Base-by-base conservation (phyloP, 768 basidiomycete genomes). In the Lentinula aciculospora region DNA sequence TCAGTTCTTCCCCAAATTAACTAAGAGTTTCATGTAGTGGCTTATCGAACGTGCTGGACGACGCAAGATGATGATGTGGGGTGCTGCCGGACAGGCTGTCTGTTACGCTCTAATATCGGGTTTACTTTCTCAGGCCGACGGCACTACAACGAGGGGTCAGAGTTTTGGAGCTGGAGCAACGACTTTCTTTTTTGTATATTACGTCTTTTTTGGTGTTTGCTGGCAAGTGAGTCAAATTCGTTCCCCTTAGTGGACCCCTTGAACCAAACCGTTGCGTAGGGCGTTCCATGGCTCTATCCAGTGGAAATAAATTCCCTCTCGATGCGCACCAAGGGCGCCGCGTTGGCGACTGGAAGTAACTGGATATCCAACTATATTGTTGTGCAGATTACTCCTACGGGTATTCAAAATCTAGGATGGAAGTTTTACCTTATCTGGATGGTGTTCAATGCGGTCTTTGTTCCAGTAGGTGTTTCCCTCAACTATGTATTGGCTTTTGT, bases 281-380 rank as follows among this genome's bases (percentile, higher is more conserved):
- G 51, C 3, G 51, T 53, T 37, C 51, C 51, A 27, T 53, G 51
- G 79, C 61, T 81, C 54, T 79, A 79, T 59, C 79, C 79, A 2
- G 76, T 77, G 1, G 78, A 81, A 60, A 81, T 81, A 49, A 79
- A 81, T 59, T 76, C 75, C 54, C 66, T 78, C 19, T 71, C 76
- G 0, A 81, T 81, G 78, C 71, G 78, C 4, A 77, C 77, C 2
- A 78, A 78, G 57, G 79, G 79, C 17, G 78, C 79, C 9, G 79
- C 77, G 3, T 47, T 81, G 29, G 77, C 72, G 10, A 79, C 78
- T 7, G 78, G 76, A 32, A 75, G 75, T 6, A 81, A 79, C 60
- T 79, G 79, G 78, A 76, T 81, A 13, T 77, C 76, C n/a, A 81
- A 79, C 60, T 79, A 77, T 56, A 68, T 79, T 2, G 75, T 81